Evolutionary conservation across 2,329 filamentous ascomycete genomes (phyloP), one percentile per base, ranked within the genome.

Genomic region (Penicillium freii): DNA sequence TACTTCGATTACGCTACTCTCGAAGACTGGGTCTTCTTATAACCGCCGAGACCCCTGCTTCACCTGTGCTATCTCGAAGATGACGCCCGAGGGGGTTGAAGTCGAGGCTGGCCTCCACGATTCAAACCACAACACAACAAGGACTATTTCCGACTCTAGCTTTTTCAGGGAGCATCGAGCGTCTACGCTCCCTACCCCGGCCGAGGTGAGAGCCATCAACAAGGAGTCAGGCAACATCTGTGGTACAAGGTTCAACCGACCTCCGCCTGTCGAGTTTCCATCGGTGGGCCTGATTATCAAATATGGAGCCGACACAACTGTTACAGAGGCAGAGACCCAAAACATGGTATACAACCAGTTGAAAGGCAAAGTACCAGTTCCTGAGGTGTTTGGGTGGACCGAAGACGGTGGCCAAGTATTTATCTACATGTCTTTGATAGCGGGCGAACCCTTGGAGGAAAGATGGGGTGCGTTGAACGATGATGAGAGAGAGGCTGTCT

Each of bases 231-330:
- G 63, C 46, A 46, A 58, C 17, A 45, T 51, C 25, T 40, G 54
- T 43, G 62, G 59, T 15, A 55, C 40, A 50, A 56, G 31, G 5
- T 70, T 73, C 45, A 54, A 68, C 46, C 65, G 64, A 19, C 68
- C 73, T 15, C 51, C 65, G 1, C 72, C 72, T 17, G 72, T 76
- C 50, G 59, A 49, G 21, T 60, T 76, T 21, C 69, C 69, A 50
- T 71, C 69, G 5, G 58, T 75, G 21, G 69, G 68, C 2, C 59
- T 76, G 13, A 15, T 72, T 34, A 68, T 76, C 54, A 77, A 76
- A 55, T 76, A 73, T 52, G 70, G 73, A 52, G 63, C 61, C 45
- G 55, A 71, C 31, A 60, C 69, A 15, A 72, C 67, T n/a, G 33
- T 67, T 39, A 51, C 56, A 46, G 44, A 46, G n/a, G 27, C 44